These are phyloP conservation scores for Wickerhamomyces chaumierensis DNA, from an alignment of 805 yeast species.

Conservation along the genomic window DNA sequence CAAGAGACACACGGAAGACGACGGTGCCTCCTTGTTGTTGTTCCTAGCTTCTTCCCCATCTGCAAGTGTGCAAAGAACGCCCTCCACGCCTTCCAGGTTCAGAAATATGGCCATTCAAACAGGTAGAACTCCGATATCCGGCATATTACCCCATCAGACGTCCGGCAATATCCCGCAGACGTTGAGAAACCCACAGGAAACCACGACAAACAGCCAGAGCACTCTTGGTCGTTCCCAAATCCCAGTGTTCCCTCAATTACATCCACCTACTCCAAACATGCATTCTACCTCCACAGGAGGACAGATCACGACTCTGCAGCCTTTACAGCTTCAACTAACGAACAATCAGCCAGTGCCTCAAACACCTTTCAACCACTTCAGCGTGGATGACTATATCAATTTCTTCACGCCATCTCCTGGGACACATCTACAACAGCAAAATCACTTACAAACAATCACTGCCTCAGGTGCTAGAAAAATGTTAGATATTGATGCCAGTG, in stretches of 20 bases:
- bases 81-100: constrained; percentile 14
- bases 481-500: background rate
- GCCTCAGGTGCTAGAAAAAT: background rate
- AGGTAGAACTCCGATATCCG: no score
- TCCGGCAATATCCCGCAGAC: background rate
- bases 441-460: background rate
- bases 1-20: constrained; percentile 23
- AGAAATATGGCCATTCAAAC: no score
- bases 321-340: no score
- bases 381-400: constrained; percentile 75
- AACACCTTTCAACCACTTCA: constrained; percentile 35
- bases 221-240: no score
- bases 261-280: no score
- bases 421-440: background rate
- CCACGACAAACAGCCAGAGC: no score
- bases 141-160: constrained; percentile 2
- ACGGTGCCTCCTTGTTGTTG: constrained; percentile 76
- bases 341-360: background rate
- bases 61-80: constrained; percentile 22
- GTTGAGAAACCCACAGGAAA: no score
- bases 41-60: constrained; percentile 79
- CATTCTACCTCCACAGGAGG: no score
- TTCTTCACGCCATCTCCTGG: constrained; percentile 62
- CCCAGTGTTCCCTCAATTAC: no score
- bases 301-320: no score